A percentile compares a stretch with the other conserved stretches of the same genome.
phyloP scores from a whole-genome alignment of 148 eudicot species.

The Mesembryanthemum crystallinum region DNA sequence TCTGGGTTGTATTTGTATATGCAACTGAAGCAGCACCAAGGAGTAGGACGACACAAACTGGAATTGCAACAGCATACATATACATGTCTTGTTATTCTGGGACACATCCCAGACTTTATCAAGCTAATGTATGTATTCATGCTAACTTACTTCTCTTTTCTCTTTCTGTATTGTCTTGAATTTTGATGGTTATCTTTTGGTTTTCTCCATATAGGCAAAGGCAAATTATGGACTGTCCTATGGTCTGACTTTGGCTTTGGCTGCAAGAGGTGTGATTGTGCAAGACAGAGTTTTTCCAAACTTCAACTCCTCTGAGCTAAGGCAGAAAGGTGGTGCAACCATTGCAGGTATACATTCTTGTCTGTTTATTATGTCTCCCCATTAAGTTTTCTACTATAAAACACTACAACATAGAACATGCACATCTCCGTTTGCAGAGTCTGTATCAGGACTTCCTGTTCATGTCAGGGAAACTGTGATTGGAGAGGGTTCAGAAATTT shows the following conservation, averaged over 20 bases:
- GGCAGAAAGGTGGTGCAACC: conserved; percentile 9
- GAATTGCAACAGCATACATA: too few relatives aligned
- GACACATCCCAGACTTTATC: too few relatives aligned
- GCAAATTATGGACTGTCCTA: neutral
- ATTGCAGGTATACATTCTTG: neutral
- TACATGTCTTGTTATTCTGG: too few relatives aligned
- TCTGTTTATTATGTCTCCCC: neutral
- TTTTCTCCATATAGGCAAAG: neutral
- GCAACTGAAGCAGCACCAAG: too few relatives aligned
- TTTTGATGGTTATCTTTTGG: neutral
- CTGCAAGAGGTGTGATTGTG: conserved; percentile 11
- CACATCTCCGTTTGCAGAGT: neutral
- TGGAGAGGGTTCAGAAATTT: neutral
- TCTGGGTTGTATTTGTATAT: too few relatives aligned
- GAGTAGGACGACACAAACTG: too few relatives aligned
- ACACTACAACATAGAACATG: too few relatives aligned
- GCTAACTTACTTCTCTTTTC: too few relatives aligned
- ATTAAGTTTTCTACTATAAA: neutral
- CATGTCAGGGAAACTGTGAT: conserved; percentile 3
- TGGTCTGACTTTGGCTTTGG: conserved; percentile 14
- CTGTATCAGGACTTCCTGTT: conserved; percentile 12
- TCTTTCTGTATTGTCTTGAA: too few relatives aligned
- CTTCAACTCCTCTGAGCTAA: conserved; percentile 6
- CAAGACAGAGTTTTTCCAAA: conserved; percentile 8
- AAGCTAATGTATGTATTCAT: too few relatives aligned